Evolutionary conservation across 495 filamentous ascomycete species (phyloP), one percentile per base, ranked within the genome.

Genomic region (Xylaria cubensis): DNA sequence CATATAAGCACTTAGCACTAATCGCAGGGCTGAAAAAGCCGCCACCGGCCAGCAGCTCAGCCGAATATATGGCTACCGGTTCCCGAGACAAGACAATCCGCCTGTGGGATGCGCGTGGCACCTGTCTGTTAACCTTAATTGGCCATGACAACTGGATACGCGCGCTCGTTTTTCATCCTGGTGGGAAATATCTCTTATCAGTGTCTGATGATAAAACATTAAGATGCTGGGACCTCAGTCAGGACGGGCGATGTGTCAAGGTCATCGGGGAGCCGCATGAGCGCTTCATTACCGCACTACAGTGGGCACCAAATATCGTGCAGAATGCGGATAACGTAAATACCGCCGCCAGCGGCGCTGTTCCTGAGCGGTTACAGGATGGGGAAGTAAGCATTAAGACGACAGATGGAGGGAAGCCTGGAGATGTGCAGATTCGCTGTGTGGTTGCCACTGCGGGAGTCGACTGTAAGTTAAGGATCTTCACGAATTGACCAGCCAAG

Each of bases 121-220:
- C 90, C 7, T 78, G 90, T 34, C 87, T 95, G 71, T 94, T 92
- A 76, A 93, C 91, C 3, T 83, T 95, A 1, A 78, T 90, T 3
- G 93, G 93, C 9, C 93, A 95, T 74, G 93, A 95, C 78, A 95
- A 94, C 76, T 95, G 93, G 93, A 88, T 95, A 6, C 86, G 92
- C 17, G 89, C 82, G 4, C 75, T 95, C 12, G 87, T 92, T 34
- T 95, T 93, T 77, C 93, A 95, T 73, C 93, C 93, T 1, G 92
- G 91, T 8, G 93, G 93, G 0, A 94, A 93, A 79, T 95, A 93
- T 74, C 84, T 95, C 1, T 79, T 95, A 39, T 91, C 88, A 34
- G 90, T 88, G 15, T 82, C 87, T 42, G 93, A 95, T 74, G 93
- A 95, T 76, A 93, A 93, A 79, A 92, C 91, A 41, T 83, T 95